phyloP scores from a whole-genome alignment of 257 asterid species.

The Fraxinus excelsior region DNA sequence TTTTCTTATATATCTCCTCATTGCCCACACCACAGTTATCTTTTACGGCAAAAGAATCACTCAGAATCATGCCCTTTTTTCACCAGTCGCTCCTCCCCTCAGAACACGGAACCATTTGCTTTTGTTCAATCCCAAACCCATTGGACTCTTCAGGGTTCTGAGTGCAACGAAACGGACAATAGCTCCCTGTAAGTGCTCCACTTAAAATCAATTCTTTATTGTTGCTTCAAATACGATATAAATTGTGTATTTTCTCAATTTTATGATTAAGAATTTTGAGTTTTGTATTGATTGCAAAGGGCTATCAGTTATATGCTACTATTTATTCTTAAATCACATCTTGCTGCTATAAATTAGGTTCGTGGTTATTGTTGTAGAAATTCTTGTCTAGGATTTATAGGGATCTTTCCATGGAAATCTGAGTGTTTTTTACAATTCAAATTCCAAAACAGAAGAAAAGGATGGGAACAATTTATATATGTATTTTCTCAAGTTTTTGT shows the following conservation, averaged over 20 bases:
- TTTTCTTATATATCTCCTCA: conserved; percentile 47
- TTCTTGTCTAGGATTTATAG: background rate
- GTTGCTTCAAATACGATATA: background rate
- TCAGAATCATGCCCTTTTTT: conserved; percentile 46
- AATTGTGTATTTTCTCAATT: background rate
- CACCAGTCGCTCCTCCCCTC: conserved; percentile 29
- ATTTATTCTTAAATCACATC: background rate
- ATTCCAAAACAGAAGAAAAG: background rate
- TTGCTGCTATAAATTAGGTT: background rate
- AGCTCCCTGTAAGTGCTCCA: conserved; percentile 31
- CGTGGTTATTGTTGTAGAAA: background rate
- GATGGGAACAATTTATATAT: too few species aligned
- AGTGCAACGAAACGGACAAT: conserved; percentile 6
- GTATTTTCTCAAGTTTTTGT: too few species aligned
- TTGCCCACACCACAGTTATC: conserved; percentile 57
- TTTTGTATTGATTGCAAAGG: background rate
- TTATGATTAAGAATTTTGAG: background rate
- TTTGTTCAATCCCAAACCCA: conserved; percentile 24
- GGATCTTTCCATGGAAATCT: background rate
- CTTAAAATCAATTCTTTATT: background rate
- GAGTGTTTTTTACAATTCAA: background rate
- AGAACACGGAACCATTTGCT: conserved; percentile 29
- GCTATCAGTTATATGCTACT: background rate
- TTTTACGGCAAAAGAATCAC: conserved; percentile 45
- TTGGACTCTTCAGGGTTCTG: conserved; percentile 27